Evolutionary conservation across 108 stramenopile genomes (phyloP), one percentile per base, ranked within the genome.

Genomic region (Skeletonema marinoi): DNA sequence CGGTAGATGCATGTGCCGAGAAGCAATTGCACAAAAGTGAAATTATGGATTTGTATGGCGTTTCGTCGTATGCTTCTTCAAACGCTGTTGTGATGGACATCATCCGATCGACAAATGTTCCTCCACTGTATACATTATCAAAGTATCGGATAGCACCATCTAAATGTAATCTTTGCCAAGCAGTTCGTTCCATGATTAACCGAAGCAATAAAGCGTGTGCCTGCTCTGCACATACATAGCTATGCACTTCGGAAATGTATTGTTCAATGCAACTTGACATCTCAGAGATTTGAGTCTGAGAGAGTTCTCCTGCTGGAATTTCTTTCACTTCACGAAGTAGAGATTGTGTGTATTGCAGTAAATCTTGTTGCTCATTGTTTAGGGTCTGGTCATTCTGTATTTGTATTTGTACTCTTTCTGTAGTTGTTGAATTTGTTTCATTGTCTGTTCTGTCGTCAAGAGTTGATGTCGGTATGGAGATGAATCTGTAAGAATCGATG

Each of bases 1-100:
- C 74, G 17, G 33, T 19, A 44, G 71, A 54, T n/a, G 81, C 81
- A 41, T 81, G 74, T 14, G 46, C 59, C 3, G 81, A 75, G 25
- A 51, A 42, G 35, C 70, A 67, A 51, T 71, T 66, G 66, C 81
- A 75, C 7, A 82, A 70, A 3, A 58, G 46, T 6, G 81, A 42
- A 50, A 82, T 72, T 13, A 76, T 66, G 6, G 59, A 67, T 72
- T 82, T 82, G 70, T 82, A 82, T 5, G 65, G 75, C 9, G 75
- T 65, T 33, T 56, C 51, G 1, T 38, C 71, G 5, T 61, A 31
- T 36, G n/a, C 29, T 17, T 63, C 62, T 5, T 63, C 62, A 17
- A 63, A 63, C 16, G 16, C n/a, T 4, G 32, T 6, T 33, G 21
- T 33, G 32, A 63, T 33, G 8, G 38, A 33, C n/a, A 63, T n/a